A percentile compares a stretch with the other conserved stretches of the same genome.
Conservation (phyloP, 495 filamentous ascomycete species). For the Pyrenula aspistea region DNA sequence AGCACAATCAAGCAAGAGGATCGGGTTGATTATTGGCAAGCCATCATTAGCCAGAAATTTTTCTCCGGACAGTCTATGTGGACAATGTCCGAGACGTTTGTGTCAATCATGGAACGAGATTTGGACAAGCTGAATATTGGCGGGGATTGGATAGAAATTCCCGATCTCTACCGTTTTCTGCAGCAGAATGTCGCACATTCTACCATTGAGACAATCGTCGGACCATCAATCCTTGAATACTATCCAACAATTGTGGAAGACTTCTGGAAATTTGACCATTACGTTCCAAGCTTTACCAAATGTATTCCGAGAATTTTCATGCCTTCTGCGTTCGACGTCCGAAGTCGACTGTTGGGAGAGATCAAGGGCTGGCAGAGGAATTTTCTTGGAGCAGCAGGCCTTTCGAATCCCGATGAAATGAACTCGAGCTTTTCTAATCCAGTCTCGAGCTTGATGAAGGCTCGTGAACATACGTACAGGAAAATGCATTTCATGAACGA, state of each 20-base stretch:
- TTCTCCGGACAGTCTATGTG: conserved; percentile 8
- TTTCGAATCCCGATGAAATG: not conserved
- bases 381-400: not conserved
- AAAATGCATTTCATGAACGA: not conserved
- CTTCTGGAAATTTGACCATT: conserved; percentile 1
- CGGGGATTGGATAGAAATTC: conserved; percentile 3
- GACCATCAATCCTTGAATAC: conserved; percentile 9
- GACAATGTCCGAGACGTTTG: conserved; percentile 8
- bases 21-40: conserved; percentile 10
- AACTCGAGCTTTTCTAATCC: not conserved
- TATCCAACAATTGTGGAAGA: conserved; percentile 6
- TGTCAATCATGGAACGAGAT: conserved; percentile 5
- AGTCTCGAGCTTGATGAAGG: not conserved
- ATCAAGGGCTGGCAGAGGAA: not conserved
- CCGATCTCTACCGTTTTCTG: conserved; percentile 15
- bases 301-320: conserved; percentile 9
- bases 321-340: too few relatives aligned
- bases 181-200: conserved; percentile 13
- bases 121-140: conserved; percentile 4
- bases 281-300: conserved; percentile 3
- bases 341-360: not conserved
- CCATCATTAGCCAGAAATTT: conserved; percentile 5
- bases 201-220: conserved; percentile 12
- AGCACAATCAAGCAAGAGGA: conserved; percentile 5
- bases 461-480: not conserved